These are phyloP conservation scores for Vitis labrusca DNA, from an alignment of 164 flowering plant genomes.

Conservation along the genomic window DNA sequence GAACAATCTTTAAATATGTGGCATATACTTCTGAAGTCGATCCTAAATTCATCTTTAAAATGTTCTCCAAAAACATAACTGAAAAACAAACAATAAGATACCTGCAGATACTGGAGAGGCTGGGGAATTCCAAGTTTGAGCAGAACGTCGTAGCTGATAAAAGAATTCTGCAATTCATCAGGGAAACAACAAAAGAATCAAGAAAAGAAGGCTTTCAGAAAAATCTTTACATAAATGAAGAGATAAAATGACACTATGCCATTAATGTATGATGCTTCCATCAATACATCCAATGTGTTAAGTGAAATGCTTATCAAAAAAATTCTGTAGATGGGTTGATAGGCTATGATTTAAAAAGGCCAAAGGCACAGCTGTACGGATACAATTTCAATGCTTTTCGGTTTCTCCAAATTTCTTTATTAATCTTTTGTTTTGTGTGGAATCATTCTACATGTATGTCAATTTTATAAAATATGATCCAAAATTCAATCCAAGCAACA, in stretches of 20 bases:
- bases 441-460: too few relatives aligned
- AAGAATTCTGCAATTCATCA: slow-evolving; percentile 67
- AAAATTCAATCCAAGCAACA: too few relatives aligned
- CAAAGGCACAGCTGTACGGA: too few relatives aligned
- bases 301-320: too few relatives aligned
- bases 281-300: too few relatives aligned
- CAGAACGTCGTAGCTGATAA: slow-evolving; percentile 73
- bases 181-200: not conserved
- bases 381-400: too few relatives aligned
- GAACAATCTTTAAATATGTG: not conserved
- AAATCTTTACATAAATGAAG: not conserved
- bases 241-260: not conserved
- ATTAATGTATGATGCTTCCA: too few relatives aligned
- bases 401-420: too few relatives aligned
- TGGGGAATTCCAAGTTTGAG: slow-evolving; percentile 88
- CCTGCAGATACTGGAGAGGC: slow-evolving; percentile 91
- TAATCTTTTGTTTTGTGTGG: too few relatives aligned
- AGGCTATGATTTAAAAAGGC: too few relatives aligned
- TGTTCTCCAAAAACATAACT: not conserved
- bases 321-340: too few relatives aligned
- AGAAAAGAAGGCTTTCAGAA: not conserved
- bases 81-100: slow-evolving; percentile 22
- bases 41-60: not conserved
- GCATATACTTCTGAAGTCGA: not conserved
- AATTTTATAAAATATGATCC: too few relatives aligned